Base-by-base conservation (phyloP, 129 eudicot species). In the Flaveria linearis region DNA sequence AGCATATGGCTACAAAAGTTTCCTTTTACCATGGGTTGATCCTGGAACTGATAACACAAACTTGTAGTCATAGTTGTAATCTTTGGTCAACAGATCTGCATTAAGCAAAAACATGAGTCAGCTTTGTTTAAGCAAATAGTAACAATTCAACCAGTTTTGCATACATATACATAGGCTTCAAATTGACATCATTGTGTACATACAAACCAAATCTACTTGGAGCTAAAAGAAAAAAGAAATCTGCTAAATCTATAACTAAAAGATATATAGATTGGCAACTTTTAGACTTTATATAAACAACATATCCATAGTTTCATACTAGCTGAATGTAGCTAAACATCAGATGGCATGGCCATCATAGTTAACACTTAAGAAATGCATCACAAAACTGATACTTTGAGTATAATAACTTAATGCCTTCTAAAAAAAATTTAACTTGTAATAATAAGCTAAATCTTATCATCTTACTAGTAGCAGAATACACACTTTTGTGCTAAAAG, bases 1-100 rank as follows among this genome's bases (percentile, higher is more conserved):
- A 17, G 67, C 52, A 52, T 18, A 45, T 16, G 6, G n/a, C 11
- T 30, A 30, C 36, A 30, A 18, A 18, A 22, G 67, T 18, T 72
- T n/a, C 16, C 0, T 49, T 22, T 47, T 70, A 90, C 97, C 98
- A 88, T 78, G 49, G 96, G 85, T 82, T 42, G 96, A 82, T 83
- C 95, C 88, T 9, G 98, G 98, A 66, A 93, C 73, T 33, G 96
- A 80, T 30, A 93, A 74, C 69, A 86, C 74, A 81, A 93, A 88
- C 85, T 93, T 93, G 87, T 93, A 94, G 80, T 93, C 97, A 83
- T 86, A 93, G 81, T 90, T 88, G 95, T 93, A 93, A 76, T 93
- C 97, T 82, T 82, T 93, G 58, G 92, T 90, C 89, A 93, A 82
- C 76, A 93, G 87, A 80, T 93, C 98, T 93, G 92, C 71, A 76